A percentile compares a stretch with the other conserved stretches of the same genome.
phyloP scores from a whole-genome alignment of 176 grass and related monocot genomes.

The Tuctoria greenei region DNA sequence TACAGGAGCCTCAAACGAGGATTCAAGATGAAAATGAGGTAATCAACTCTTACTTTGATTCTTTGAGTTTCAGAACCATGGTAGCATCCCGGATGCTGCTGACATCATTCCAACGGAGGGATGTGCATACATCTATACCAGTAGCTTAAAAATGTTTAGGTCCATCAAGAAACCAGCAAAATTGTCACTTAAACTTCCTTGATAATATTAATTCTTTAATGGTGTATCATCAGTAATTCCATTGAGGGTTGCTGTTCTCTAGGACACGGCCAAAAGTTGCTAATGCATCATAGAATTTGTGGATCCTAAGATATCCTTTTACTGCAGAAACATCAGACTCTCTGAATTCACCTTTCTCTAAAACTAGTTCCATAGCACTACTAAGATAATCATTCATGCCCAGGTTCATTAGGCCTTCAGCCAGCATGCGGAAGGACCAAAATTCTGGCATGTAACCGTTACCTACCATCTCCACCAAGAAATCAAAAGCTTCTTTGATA shows the following conservation, averaged over 20 bases:
- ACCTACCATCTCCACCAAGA: constrained; percentile 76
- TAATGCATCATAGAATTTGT: constrained; percentile 82
- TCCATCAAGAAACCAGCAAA: constrained; percentile 29
- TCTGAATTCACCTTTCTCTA: constrained; percentile 55
- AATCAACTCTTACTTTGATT: constrained; percentile 2
- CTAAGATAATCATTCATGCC: constrained; percentile 77
- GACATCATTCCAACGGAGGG: background rate
- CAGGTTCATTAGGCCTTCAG: constrained; percentile 75
- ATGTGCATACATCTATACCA: constrained; percentile 5
- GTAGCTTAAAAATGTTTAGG: constrained; percentile 2
- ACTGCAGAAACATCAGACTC: constrained; percentile 66
- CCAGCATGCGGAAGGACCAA: constrained; percentile 72
- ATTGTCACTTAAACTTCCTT: constrained; percentile 1
- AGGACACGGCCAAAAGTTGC: constrained; percentile 61
- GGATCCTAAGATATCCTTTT: constrained; percentile 77
- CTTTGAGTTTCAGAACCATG: constrained; percentile 9
- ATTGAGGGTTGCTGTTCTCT: constrained; percentile 44
- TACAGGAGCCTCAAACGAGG: constrained; percentile 7
- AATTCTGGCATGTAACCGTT: constrained; percentile 76
- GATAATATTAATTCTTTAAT: constrained; percentile 2
- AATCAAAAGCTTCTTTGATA: constrained; percentile 84
- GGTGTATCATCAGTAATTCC: constrained; percentile 33
- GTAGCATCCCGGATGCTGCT: constrained; percentile 7
- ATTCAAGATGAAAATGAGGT: constrained; percentile 7
- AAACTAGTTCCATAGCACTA: constrained; percentile 57